Evolutionary conservation across 2,329 filamentous ascomycete genomes (phyloP).

Genomic region (Mycosphaerelloides madeirae): DNA sequence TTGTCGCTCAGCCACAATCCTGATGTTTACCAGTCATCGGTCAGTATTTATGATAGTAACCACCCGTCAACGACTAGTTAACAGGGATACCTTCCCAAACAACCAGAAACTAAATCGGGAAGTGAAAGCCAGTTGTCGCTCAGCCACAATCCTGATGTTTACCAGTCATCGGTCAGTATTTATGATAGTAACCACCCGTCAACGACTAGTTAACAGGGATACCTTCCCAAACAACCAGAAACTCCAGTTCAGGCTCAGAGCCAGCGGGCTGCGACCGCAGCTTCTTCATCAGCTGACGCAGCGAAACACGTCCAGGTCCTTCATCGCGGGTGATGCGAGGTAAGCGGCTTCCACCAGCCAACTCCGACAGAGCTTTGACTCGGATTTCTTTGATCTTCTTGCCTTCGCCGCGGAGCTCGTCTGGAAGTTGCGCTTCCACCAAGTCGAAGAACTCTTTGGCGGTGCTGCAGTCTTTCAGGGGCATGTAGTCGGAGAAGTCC

Average conservation of each 20-base stretch:
- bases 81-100: constrained; percentile 3
- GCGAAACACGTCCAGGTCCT: not conserved
- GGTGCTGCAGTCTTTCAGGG: not conserved
- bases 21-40: too few relatives aligned
- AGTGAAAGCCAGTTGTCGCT: too few relatives aligned
- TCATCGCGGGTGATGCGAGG: constrained; percentile 9
- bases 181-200: too few relatives aligned
- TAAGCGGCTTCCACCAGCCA: constrained; percentile 2
- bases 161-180: too few relatives aligned
- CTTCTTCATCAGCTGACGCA: constrained; percentile 7
- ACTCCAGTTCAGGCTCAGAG: constrained; percentile 8
- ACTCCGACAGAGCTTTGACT: constrained; percentile 3
- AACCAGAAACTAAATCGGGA: constrained; percentile 4
- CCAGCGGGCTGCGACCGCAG: constrained; percentile 4
- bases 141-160: too few relatives aligned
- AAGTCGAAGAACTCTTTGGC: constrained; percentile 7
- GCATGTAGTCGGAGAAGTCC: constrained; percentile 7
- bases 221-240: constrained; percentile 9
- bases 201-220: too few relatives aligned
- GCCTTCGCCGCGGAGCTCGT: constrained; percentile 3
- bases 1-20: too few relatives aligned
- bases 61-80: too few relatives aligned
- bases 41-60: too few relatives aligned
- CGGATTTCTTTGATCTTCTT: constrained; percentile 8
- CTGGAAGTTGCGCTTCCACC: constrained; percentile 9